Conservation (phyloP, 192 early-diverging fungal species). For the Backusella liffmaniae region DNA sequence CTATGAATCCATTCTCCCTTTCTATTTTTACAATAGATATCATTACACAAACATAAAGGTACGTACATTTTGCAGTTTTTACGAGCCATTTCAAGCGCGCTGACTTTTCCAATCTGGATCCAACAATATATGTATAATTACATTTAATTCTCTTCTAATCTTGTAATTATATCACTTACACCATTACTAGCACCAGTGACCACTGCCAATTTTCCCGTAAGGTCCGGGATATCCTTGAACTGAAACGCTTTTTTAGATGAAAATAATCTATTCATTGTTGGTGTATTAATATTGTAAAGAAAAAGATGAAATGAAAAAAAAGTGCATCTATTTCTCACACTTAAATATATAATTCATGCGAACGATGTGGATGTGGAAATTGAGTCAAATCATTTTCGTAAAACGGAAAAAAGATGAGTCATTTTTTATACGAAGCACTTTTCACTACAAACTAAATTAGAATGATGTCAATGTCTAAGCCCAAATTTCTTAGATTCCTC, state of each 20-base stretch:
- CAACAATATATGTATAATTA: background rate
- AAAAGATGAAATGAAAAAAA: background rate
- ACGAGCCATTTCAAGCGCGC: constrained; percentile 25
- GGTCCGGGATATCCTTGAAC: constrained; percentile 31
- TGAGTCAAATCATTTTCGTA: background rate
- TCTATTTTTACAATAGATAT: background rate
- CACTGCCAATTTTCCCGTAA: constrained; percentile 40
- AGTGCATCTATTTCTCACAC: background rate
- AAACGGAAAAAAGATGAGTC: background rate
- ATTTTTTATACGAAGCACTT: background rate
- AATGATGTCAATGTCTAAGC: too few species aligned
- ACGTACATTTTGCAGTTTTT: constrained; percentile 23
- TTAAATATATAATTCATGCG: background rate
- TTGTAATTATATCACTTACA: constrained; percentile 12
- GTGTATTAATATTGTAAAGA: background rate
- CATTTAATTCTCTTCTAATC: too few species aligned
- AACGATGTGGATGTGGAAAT: background rate
- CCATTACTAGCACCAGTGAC: constrained; percentile 51
- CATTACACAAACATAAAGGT: background rate
- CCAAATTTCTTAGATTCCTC: too few species aligned
- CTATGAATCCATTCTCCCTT: background rate
- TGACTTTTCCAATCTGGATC: constrained; percentile 26
- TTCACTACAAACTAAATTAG: too few species aligned
- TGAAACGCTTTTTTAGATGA: background rate
- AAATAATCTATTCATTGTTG: background rate